Base-by-base conservation (phyloP, 2,329 filamentous ascomycete genomes). In the Cladosporium colombiae region DNA sequence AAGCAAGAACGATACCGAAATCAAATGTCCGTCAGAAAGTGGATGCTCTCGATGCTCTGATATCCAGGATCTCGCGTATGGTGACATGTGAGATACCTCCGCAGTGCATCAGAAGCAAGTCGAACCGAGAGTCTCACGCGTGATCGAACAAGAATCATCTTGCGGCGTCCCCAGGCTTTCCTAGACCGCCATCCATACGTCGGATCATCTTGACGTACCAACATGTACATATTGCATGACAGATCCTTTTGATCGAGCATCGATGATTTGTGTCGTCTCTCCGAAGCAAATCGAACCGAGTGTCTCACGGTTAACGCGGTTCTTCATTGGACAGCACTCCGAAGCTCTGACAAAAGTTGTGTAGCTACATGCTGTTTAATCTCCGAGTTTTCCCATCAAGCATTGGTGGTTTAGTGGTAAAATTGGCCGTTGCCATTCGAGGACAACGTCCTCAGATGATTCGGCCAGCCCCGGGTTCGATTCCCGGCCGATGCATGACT, bases 371-470 rank as follows among this genome's bases (percentile, higher is more conserved):
- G n/a, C n/a, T n/a, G n/a, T n/a, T n/a, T n/a, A n/a, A n/a, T n/a
- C n/a, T n/a, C n/a, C n/a, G n/a, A n/a, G n/a, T n/a, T n/a, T n/a
- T n/a, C n/a, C n/a, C n/a, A 29, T n/a, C 25, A 53, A 56, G 58
- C 58, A 61, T 61, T 61, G 58, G 58, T 61, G 58, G 58, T 61
- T 61, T 61, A 61, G 58, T 61, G 58, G 58, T 61, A 61, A 61
- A 61, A 61, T 61, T 61, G 27, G 58, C 58, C 58, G 58, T 61
- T 61, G 58, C 58, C 58, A 61, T 61, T 61, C 58, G 21, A 35
- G 33, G 4, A 27, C 7, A 2, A 3, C 11, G 0, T 6, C 7
- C 33, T 33, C 7, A 44, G 13, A 44, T 61, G 27, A 52, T 18
- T 61, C 58, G 58, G 58, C 58, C 27, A 61, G 58, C 58, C 58